Evolutionary conservation across 768 basidiomycete genomes (phyloP).

Genomic region (Leccinum imitatum): DNA sequence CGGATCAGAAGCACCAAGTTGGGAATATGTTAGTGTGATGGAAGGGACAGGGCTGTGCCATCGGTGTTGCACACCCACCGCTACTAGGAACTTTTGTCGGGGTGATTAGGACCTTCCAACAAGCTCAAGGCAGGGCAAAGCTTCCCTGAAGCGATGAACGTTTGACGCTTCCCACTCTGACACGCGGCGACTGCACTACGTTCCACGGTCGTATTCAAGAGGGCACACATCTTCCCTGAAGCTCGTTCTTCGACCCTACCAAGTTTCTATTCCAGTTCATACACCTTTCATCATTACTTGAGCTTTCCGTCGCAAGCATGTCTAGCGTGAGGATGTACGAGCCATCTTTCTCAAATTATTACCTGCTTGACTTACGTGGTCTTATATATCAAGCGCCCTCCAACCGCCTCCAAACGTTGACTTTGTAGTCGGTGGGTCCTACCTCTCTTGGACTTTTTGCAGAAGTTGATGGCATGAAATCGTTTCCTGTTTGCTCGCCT

Average conservation of each 20-base stretch:
- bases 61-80: neutral
- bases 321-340: conserved; percentile 48
- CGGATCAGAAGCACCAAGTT: conserved; percentile 1
- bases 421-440: conserved; percentile 70
- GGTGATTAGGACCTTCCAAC: neutral
- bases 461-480: conserved; percentile 1
- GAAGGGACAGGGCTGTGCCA: conserved; percentile 14
- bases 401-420: conserved; percentile 89
- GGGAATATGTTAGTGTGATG: conserved; percentile 3
- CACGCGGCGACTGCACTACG: conserved; percentile 19
- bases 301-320: conserved; percentile 28
- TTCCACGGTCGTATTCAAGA: conserved; percentile 10
- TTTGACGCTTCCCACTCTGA: conserved; percentile 11
- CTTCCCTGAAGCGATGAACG: conserved; percentile 19
- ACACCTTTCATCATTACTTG: neutral
- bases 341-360: neutral
- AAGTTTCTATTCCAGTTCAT: neutral
- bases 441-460: neutral
- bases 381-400: conserved; percentile 54
- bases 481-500: neutral
- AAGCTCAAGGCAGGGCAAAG: neutral
- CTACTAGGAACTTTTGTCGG: neutral
- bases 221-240: neutral
- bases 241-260: conserved; percentile 4
- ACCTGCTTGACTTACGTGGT: conserved; percentile 7